These are phyloP conservation scores for Starmerella apis DNA, from an alignment of 805 yeast genomes.

Conservation along the genomic window DNA sequence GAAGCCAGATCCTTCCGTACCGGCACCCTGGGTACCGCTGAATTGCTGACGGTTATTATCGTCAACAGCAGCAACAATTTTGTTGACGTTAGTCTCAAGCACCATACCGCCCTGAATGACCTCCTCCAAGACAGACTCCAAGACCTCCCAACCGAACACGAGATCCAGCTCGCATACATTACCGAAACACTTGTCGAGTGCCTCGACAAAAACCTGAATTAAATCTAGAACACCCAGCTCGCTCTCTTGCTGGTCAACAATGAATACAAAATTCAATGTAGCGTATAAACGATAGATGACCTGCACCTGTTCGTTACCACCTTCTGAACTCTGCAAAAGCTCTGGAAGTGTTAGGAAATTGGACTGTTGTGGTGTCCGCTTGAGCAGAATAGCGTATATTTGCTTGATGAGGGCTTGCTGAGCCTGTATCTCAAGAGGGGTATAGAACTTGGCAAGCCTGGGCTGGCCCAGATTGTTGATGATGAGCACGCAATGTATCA, in stretches of 20 bases:
- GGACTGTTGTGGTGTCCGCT: slow-evolving; percentile 65
- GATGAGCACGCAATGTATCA: slow-evolving; percentile 81
- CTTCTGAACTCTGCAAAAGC: slow-evolving; percentile 44
- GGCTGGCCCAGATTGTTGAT: slow-evolving; percentile 87
- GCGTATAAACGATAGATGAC: slow-evolving; percentile 93
- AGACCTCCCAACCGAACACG: slow-evolving; percentile 97
- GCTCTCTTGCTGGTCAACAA: slow-evolving; percentile 91
- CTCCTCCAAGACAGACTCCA: slow-evolving; percentile 75
- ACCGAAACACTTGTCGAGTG: slow-evolving; percentile 81
- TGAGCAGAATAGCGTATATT: slow-evolving; percentile 64
- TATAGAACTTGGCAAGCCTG: slow-evolving; percentile 79
- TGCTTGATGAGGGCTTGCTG: slow-evolving; percentile 73
- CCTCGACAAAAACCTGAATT: slow-evolving; percentile 94
- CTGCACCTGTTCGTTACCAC: slow-evolving; percentile 54
- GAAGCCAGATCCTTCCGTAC: neutral
- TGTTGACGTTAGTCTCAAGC: slow-evolving; percentile 73
- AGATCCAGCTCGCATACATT: slow-evolving; percentile 92
- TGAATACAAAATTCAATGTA: slow-evolving; percentile 87
- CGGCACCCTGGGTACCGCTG: slow-evolving; percentile 18
- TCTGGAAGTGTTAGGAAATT: slow-evolving; percentile 88
- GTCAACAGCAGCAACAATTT: slow-evolving; percentile 56
- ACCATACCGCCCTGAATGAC: slow-evolving; percentile 98
- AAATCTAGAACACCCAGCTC: slow-evolving; percentile 88
- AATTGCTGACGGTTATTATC: slow-evolving; percentile 29
- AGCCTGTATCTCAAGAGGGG: slow-evolving; percentile 76